Evolutionary conservation across 768 basidiomycete species (phyloP).

Genomic region (Macrolepiota dolichaula): DNA sequence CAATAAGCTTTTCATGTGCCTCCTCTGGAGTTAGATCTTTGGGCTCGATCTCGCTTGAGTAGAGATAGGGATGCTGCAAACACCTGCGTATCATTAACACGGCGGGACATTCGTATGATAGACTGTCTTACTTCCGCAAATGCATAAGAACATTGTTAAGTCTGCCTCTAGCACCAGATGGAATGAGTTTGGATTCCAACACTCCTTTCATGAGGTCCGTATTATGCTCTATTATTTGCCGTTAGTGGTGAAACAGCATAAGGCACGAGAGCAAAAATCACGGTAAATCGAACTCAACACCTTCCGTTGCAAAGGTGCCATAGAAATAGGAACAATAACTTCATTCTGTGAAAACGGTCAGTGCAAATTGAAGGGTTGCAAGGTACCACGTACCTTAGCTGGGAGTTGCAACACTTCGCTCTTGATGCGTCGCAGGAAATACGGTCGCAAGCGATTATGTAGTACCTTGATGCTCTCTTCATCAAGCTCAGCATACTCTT

Average conservation of each 20-base stretch:
- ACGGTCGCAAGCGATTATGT: constrained; percentile 76
- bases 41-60: constrained; percentile 78
- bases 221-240: constrained; percentile 56
- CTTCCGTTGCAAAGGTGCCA: constrained; percentile 83
- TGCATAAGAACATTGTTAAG: constrained; percentile 88
- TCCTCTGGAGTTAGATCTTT: constrained; percentile 50
- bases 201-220: constrained; percentile 61
- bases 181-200: constrained; percentile 36
- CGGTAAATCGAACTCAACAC: constrained; percentile 85
- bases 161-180: constrained; percentile 42
- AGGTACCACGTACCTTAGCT: constrained; percentile 60
- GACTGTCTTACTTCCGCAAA: constrained; percentile 64
- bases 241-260: background rate
- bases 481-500: constrained; percentile 71
- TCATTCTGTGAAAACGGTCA: constrained; percentile 56
- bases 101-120: background rate
- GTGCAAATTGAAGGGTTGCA: background rate
- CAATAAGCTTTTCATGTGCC: constrained; percentile 76
- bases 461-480: constrained; percentile 80
- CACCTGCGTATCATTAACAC: constrained; percentile 44
- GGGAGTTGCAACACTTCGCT: constrained; percentile 90
- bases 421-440: constrained; percentile 92
- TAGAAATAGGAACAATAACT: constrained; percentile 87
- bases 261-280: constrained; percentile 22
- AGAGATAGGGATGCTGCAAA: constrained; percentile 89